Evolutionary conservation across 1,284 basidiomycete genomes (phyloP).

Genomic region (Ustilago curta): DNA sequence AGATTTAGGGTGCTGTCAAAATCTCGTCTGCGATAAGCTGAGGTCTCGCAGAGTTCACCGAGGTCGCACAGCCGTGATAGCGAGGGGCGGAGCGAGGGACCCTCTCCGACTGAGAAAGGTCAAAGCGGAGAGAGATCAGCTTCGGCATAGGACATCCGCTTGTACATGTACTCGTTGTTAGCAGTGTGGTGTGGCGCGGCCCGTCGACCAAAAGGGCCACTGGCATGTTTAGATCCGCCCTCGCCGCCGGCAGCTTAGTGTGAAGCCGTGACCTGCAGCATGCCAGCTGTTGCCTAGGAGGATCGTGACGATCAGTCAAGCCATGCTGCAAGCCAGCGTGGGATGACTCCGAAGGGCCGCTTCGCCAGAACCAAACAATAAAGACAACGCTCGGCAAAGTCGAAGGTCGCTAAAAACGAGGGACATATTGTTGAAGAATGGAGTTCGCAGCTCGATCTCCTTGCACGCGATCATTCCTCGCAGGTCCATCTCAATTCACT

Average conservation of each 20-base stretch:
- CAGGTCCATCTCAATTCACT: too few relatives aligned
- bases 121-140: neutral
- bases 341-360: neutral
- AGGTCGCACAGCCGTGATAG: too few relatives aligned
- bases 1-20: neutral
- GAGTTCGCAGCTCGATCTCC: neutral
- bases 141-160: neutral
- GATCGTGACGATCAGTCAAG: neutral
- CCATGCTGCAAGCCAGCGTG: conserved; percentile 4
- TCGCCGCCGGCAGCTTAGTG: too few relatives aligned
- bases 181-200: neutral
- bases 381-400: conserved; percentile 5
- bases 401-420: neutral
- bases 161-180: too few relatives aligned
- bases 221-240: neutral
- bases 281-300: too few relatives aligned
- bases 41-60: neutral
- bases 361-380: neutral
- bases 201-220: neutral
- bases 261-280: too few relatives aligned
- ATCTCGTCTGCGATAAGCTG: neutral
- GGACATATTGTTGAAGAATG: neutral
- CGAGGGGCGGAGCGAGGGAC: too few relatives aligned
- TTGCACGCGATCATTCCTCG: neutral
- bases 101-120: neutral